phyloP scores from a whole-genome alignment of 78 protist species.

The Guillardia theta region DNA sequence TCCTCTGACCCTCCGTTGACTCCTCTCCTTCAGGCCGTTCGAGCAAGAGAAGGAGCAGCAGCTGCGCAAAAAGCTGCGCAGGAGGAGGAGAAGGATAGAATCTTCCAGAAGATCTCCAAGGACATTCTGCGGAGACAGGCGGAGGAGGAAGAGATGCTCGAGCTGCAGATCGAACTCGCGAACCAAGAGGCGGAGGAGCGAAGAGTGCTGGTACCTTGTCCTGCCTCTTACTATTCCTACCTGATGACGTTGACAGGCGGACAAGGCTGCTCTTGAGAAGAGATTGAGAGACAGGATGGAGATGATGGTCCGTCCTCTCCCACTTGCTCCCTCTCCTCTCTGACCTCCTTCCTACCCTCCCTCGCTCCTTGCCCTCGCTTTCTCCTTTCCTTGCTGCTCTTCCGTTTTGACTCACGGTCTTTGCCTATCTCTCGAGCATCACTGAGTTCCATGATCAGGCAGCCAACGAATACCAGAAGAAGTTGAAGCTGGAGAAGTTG shows the following conservation, averaged over 20 bases:
- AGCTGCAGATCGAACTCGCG: constrained; percentile 29
- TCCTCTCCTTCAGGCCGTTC: too few species aligned
- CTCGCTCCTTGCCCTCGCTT: too few species aligned
- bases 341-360: too few species aligned
- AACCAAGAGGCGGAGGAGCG: constrained; percentile 6
- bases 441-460: too few species aligned
- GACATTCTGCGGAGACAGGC: not conserved
- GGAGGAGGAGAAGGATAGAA: constrained; percentile 45
- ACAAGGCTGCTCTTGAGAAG: not conserved
- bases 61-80: constrained; percentile 8
- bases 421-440: not conserved
- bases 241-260: not conserved
- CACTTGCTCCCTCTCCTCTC: too few species aligned
- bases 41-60: not conserved
- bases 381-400: too few species aligned
- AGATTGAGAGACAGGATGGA: not conserved
- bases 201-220: not conserved
- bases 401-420: too few species aligned
- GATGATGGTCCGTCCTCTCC: not conserved
- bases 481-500: constrained; percentile 41
- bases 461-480: constrained; percentile 40
- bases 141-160: constrained; percentile 60
- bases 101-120: not conserved
- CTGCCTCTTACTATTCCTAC: not conserved
- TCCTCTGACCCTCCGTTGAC: not conserved